Base-by-base conservation (phyloP, 2,329 filamentous ascomycete genomes). In the Lojkania enalia region DNA sequence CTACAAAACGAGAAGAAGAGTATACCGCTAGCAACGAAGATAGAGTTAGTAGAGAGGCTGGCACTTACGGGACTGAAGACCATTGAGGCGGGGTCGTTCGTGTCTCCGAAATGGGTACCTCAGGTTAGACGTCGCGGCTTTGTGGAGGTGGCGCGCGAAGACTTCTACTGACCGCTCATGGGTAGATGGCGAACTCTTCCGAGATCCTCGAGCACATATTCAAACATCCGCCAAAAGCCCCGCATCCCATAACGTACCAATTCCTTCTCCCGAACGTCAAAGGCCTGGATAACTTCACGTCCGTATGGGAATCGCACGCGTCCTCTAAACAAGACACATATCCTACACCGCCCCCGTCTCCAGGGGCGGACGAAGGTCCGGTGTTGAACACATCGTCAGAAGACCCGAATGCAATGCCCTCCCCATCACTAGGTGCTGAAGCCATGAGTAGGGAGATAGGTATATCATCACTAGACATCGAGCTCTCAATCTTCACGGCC, bases 31-130 rank as follows among this genome's bases (percentile, higher is more conserved):
- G 75, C 78, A 5, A 90, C 84, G 2, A 95, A 95, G 70, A 80
- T 92, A 43, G 82, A 90, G 55, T 71, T 95, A 41, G 87, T 95
- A 29, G 78, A 85, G 55, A 76, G 81, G 48, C 73, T 95, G 49
- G 81, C 84, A 23, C 73, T 74, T 51, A 86, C 87, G 0, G 89
- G 89, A 0, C 67, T 94, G 31, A 73, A 74, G 4, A 84, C 84
- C 2, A 92, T 95, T 50, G 89, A 95, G 68, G 84, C 87, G 14
- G 90, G 88, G 1, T 88, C 87, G 1, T 90, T 95, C 61, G 89
- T 95, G 7, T 82, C 86, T 35, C 87, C 89, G 1, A 90, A 88
- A 80, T 91, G 87, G 81, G 85, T 91, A 38, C 89, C 90, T 3
- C 90, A 94, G 77, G 82, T 89, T 35, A 42, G 55, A n/a, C 20